Evolutionary conservation across 108 stramenopile genomes (phyloP), one percentile per base, ranked within the genome.

Genomic region (Pseudonitzschia pungens): DNA sequence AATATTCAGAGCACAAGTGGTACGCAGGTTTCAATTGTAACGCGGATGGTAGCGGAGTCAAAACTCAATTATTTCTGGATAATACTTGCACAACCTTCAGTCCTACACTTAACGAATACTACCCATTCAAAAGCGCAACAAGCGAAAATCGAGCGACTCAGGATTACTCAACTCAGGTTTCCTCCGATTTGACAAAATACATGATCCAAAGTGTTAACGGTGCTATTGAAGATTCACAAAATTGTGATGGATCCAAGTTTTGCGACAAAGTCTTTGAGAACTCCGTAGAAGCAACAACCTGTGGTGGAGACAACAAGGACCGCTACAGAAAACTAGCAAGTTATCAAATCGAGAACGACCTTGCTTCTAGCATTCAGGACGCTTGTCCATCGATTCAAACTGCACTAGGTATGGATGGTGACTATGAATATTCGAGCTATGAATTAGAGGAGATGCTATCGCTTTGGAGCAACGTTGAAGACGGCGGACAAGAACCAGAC

Each of bases 1-100:
- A 15, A 28, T 67, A 67, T 21, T 45, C 65, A 0, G 45, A 48
- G 7, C 65, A 67, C 36, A 41, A 12, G 21, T 67, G 65, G 65
- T 67, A 67, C 42, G 5, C 65, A 12, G 65, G 65, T 10, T 67
- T 67, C 44, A 67, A 67, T 21, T 67, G 65, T n/a, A 26, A 28
- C 41, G 18, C 43, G 6, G 48, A 67, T 22, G 65, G 65, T 14
- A 50, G 18, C 26, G 65, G 65, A 45, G 48, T 67, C 22, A 27
- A 50, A 15, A 10, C 65, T 4, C 65, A 48, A 24, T 29, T 67
- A 15, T 67, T 67, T 27, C 26, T 67, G 44, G 48, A 67, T 27
- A 41, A 45, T 2, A 50, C 21, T 15, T 67, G 65, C 44, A 67
- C 18, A 16, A 67, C 65, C 65, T 67, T 50, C 45, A 50, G 45